A percentile compares a stretch with the other conserved stretches of the same genome.
These are phyloP conservation scores for Tilletia caries DNA, from an alignment of 1,284 basidiomycete species.

Conservation along the genomic window DNA sequence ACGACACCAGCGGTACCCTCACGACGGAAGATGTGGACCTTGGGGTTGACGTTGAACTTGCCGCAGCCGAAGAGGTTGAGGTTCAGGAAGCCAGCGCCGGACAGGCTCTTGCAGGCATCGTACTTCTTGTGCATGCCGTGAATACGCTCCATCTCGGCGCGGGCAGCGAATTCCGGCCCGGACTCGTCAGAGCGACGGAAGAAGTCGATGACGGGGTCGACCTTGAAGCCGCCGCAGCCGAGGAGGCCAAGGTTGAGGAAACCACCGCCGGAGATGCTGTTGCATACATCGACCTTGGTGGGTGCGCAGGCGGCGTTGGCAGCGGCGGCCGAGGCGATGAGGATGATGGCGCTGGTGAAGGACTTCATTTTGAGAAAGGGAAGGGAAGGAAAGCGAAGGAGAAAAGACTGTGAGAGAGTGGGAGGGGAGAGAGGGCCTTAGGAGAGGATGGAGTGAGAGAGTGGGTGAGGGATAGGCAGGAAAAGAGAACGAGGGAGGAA, in stretches of 20 bases:
- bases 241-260: conserved; percentile 4
- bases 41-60: not conserved
- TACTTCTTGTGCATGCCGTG: not conserved
- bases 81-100: not conserved
- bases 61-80: conserved; percentile 12
- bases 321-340: conserved; percentile 8
- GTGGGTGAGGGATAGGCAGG: not conserved
- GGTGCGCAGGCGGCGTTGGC: not conserved
- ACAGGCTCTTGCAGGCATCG: not conserved
- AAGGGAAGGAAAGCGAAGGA: no score
- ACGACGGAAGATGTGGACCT: not conserved
- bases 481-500: no score
- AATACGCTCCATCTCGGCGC: conserved; percentile 8
- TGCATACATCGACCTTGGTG: conserved; percentile 2
- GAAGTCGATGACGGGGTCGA: conserved; percentile 7
- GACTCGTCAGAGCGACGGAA: not conserved
- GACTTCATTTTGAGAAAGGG: not conserved
- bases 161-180: not conserved
- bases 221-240: not conserved
- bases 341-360: conserved; percentile 2
- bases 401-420: no score
- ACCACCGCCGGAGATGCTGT: not conserved
- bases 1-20: not conserved
- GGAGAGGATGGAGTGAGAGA: not conserved
- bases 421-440: not conserved